Percentiles rank a stretch among this genome's conserved stretches.
Conservation (phyloP, 2,329 filamentous ascomycete genomes). For the Botrytis fabae region DNA sequence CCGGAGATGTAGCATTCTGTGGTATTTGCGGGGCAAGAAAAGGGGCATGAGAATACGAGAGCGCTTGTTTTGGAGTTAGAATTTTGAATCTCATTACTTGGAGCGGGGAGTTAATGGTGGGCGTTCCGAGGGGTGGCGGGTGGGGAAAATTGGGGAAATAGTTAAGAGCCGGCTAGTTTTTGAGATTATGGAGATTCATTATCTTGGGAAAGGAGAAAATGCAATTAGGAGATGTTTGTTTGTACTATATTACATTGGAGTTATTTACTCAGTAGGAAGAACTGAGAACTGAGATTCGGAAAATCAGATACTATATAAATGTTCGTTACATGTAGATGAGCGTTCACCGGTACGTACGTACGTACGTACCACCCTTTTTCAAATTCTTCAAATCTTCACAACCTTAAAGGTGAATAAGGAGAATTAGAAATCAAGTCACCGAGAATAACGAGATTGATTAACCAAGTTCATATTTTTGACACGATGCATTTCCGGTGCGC, state of each 20-base stretch:
- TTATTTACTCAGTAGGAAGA: background rate
- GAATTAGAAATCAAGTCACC: no score
- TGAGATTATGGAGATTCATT: background rate
- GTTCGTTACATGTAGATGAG: no score
- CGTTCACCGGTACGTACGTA: no score
- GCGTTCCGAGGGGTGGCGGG: background rate
- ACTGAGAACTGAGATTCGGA: background rate
- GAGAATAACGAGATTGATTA: no score
- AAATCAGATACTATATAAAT: background rate
- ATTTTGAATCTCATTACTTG: background rate
- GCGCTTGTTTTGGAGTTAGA: background rate
- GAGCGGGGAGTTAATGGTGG: background rate
- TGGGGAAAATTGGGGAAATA: background rate
- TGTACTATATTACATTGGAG: background rate
- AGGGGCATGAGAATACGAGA: background rate
- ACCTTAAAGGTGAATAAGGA: no score
- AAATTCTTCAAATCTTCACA: no score
- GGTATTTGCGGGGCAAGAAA: conserved; percentile 62
- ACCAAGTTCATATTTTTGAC: no score
- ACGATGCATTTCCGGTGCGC: no score
- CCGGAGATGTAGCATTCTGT: conserved; percentile 68
- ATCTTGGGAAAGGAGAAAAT: background rate
- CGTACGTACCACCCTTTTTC: no score
- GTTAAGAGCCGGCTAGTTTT: background rate
- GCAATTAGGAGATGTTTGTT: background rate